phyloP scores from a whole-genome alignment of 495 filamentous ascomycete genomes.

The Immersiella caudata region DNA sequence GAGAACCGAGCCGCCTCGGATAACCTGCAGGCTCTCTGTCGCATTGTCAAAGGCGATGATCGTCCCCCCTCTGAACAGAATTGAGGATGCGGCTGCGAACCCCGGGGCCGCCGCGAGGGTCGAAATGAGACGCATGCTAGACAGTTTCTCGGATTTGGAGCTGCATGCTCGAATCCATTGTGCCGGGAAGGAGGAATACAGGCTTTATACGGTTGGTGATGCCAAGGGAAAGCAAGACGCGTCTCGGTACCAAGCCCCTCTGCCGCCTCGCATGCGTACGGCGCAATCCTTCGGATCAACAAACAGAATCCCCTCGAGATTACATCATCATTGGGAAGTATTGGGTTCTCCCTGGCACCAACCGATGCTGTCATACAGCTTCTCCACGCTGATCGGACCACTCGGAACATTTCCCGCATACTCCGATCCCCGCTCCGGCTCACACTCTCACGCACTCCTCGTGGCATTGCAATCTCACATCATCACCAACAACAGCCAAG shows the following conservation, averaged over 20 bases:
- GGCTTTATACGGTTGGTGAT: background rate
- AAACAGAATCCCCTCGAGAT: background rate
- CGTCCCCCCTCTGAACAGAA: conserved; percentile 44
- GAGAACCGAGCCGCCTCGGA: conserved; percentile 44
- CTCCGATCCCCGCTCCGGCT: background rate
- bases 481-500: background rate
- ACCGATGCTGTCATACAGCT: background rate
- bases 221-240: background rate
- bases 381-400: background rate
- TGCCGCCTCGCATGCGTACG: background rate
- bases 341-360: background rate
- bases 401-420: background rate
- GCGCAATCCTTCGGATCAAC: background rate
- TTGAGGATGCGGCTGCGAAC: conserved; percentile 25
- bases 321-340: background rate
- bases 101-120: background rate
- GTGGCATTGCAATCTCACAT: background rate
- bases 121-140: background rate
- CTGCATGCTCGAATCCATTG: too few relatives aligned
- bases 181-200: background rate
- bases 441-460: background rate
- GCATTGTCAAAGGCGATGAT: conserved; percentile 45
- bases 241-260: background rate
- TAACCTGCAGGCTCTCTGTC: conserved; percentile 39
- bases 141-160: background rate